Evolutionary conservation across 148 eudicot species (phyloP).

Genomic region (Polygonum maritimum): DNA sequence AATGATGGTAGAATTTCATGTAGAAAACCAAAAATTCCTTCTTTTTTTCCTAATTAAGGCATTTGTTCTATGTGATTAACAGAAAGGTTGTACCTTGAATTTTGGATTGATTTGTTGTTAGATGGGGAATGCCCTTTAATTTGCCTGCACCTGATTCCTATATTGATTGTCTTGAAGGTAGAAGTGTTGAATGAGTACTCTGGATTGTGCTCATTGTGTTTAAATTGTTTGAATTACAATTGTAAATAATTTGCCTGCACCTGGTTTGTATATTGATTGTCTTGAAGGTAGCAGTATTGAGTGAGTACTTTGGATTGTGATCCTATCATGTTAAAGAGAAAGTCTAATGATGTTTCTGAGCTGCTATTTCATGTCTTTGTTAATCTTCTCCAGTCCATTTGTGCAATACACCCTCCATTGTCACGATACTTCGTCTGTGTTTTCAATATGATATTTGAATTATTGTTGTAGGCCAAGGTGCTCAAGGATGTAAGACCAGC

Average conservation of each 20-base stretch:
- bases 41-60: not conserved
- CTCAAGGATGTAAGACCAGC: slow-evolving; percentile 72
- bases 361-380: not conserved
- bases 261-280: not conserved
- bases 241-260: not conserved
- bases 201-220: not conserved
- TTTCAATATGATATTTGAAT: slow-evolving; percentile 8
- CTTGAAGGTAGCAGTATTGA: not conserved
- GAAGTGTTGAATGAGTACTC: not conserved
- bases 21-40: not conserved
- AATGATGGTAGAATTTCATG: not conserved
- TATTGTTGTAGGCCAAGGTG: slow-evolving; percentile 42
- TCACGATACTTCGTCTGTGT: not conserved
- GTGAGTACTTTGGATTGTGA: not conserved
- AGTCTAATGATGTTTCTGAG: not conserved
- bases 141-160: not conserved
- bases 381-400: not conserved
- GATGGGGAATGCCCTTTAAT: not conserved
- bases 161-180: not conserved
- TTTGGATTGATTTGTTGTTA: not conserved
- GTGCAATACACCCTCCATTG: not conserved
- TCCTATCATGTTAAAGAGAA: not conserved
- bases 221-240: not conserved
- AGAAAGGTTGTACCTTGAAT: not conserved
- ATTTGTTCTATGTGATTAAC: not conserved